phyloP scores from a whole-genome alignment of 768 basidiomycete genomes.

The Suillus subluteus region DNA sequence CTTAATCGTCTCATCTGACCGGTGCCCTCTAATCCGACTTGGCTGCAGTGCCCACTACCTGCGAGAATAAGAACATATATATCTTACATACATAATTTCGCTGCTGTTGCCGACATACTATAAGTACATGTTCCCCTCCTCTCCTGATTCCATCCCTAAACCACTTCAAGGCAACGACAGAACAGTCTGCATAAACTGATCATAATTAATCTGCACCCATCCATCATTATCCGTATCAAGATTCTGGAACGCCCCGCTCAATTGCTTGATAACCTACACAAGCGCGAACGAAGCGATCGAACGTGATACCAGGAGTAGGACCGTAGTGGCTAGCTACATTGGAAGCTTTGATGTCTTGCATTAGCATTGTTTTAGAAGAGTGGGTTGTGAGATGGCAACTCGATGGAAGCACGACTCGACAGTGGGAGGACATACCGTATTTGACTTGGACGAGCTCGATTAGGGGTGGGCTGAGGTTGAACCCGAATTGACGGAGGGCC shows the following conservation, averaged over 20 bases:
- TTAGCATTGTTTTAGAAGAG: slow-evolving; percentile 40
- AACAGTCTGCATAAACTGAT: slow-evolving; percentile 56
- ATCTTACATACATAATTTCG: slow-evolving; percentile 2
- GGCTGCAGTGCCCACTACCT: background rate
- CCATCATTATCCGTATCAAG: slow-evolving; percentile 66
- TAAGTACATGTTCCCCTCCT: background rate
- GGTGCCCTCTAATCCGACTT: too few species aligned
- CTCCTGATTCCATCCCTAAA: background rate
- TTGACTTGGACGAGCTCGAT: slow-evolving; percentile 73
- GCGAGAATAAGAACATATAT: background rate
- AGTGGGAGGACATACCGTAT: slow-evolving; percentile 60
- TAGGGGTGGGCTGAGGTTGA: slow-evolving; percentile 68
- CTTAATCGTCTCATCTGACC: too few species aligned
- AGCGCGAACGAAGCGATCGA: slow-evolving; percentile 86
- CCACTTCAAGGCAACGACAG: slow-evolving; percentile 46
- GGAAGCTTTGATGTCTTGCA: slow-evolving; percentile 60
- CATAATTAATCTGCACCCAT: slow-evolving; percentile 57
- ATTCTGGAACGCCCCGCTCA: slow-evolving; percentile 69
- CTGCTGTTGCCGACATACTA: background rate
- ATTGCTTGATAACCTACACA: slow-evolving; percentile 83
- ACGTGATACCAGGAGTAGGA: slow-evolving; percentile 66
- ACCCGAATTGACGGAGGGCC: slow-evolving; percentile 80
- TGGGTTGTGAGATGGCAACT: slow-evolving; percentile 24
- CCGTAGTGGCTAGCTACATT: slow-evolving; percentile 36
- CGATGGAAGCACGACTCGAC: background rate